A percentile compares a stretch with the other conserved stretches of the same genome.
These are phyloP conservation scores for Saccharomycopsis capsularis DNA, from an alignment of 805 yeast species.

Conservation along the genomic window DNA sequence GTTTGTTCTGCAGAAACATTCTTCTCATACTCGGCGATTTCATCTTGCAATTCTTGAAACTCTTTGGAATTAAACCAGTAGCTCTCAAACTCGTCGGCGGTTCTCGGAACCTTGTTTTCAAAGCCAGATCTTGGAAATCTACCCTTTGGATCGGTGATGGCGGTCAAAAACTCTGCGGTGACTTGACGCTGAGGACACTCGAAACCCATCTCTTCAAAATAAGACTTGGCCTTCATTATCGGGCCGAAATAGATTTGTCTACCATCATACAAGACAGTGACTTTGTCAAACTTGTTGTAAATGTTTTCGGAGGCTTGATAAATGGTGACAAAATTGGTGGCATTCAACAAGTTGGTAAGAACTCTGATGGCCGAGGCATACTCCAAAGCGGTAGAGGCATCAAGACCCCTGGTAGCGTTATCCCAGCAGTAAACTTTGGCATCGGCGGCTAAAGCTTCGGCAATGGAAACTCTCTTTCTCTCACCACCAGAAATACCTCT, in stretches of 20 bases:
- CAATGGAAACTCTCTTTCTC: conserved; percentile 76
- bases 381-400: conserved; percentile 77
- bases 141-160: conserved; percentile 62
- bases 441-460: conserved; percentile 63
- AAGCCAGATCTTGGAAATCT: conserved; percentile 43
- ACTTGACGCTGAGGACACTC: conserved; percentile 58
- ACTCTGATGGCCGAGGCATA: conserved; percentile 61
- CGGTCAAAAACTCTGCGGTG: conserved; percentile 65
- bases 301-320: conserved; percentile 65
- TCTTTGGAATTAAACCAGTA: conserved; percentile 50
- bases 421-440: conserved; percentile 68
- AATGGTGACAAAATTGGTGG: conserved; percentile 60
- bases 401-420: conserved; percentile 82
- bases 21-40: conserved; percentile 39
- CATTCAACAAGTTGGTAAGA: conserved; percentile 45
- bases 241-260: conserved; percentile 63
- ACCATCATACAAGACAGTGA: conserved; percentile 51
- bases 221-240: conserved; percentile 43
- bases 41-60: conserved; percentile 34
- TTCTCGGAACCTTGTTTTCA: conserved; percentile 48
- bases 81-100: conserved; percentile 54
- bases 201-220: conserved; percentile 60
- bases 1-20: conserved; percentile 30
- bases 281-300: conserved; percentile 58
- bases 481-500: conserved; percentile 85